Evolutionary conservation across 2,329 filamentous ascomycete species (phyloP), one percentile per base, ranked within the genome.

Genomic region (Cladosporium sp.): DNA sequence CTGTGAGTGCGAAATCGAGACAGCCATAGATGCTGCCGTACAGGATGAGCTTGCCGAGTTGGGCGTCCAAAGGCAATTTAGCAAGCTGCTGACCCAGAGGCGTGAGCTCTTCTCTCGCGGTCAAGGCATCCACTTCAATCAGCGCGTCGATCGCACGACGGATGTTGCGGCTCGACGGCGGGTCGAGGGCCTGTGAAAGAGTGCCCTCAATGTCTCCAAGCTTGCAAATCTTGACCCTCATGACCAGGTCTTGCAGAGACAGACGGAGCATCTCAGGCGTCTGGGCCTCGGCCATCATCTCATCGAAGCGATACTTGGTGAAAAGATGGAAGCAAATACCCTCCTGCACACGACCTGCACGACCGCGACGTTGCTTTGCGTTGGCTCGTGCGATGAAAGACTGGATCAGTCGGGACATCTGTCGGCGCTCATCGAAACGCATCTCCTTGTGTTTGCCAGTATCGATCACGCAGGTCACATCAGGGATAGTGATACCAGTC

Each of bases 361-460:
- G 84, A 54, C 93, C 93, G 58, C 92, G 84, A 54, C 93, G 84
- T 68, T 98, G 93, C 66, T 96, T 96, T 1, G 93, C 92, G 66
- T 97, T 97, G 11, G 93, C 93, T 51, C 87, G 83, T 1, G 92
- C 95, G 58, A 98, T 95, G 68, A 97, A 98, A 0, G 90, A 90
- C 67, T 97, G 92, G 33, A 95, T 86, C 16, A 98, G 79, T 18
- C 89, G 82, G 1, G 92, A 97, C 33, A 98, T 77, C 65, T 98
- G 93, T 53, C 90, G 81, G 52, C 88, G 83, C 72, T 98, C 93
- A 65, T 98, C 92, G 62, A 95, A 97, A 28, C 92, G 76, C 92
- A 96, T 96, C 70, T 95, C 92, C 59, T 95, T 90, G 70, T 97
- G 92, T 70, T 95, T 97, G 53, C 93, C 93, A 0, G 90, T 91